Base-by-base conservation (phyloP, 2,329 filamentous ascomycete species). In the Rhytidhysteron rufulum region DNA sequence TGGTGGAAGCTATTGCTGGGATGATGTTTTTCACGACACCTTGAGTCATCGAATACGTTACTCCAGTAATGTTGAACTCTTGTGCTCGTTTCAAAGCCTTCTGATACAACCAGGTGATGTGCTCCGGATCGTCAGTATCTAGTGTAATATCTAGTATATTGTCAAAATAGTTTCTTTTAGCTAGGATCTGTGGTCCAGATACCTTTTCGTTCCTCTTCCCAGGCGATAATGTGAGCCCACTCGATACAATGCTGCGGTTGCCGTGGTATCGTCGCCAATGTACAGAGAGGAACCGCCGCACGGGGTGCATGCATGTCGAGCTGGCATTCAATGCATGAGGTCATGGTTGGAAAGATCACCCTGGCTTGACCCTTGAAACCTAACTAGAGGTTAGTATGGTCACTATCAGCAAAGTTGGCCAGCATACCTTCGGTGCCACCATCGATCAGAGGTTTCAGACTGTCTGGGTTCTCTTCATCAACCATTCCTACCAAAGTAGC, bases 1-100 rank as follows among this genome's bases (percentile, higher is more conserved):
- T 98, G 5, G 93, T 98, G 1, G 89, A 95, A 15, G 93, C 93
- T 57, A 98, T 98, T 20, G 93, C 94, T 0, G 93, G 93, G 46
- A 98, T 98, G 66, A 98, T 98, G 68, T 98, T 98, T 69, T 98
- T 98, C 56, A 98, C 88, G 2, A 97, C 94, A 41, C 93, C 94
- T 63, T 98, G 93, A 0, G 94, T 96, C 65, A 96, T 82, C 5
- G 87, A 85, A 66, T 98, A 98, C 1, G 93, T 97, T 42, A 98
- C 88, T 7, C 93, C 94, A 0, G 81, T 67, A 53, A 98, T 98
- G 54, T 86, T 84, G 70, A 95, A 98, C 60, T 98, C 87, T 42
- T 83, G 67, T 1, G 93, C 89, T 25, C 93, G 86, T 34, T 78
- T 69, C 13, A 91, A 76, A 0, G 93, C 89, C 58, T 89, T 89